Evolutionary conservation across 306 rosid genomes (phyloP).

Genomic region (Prunus persica): DNA sequence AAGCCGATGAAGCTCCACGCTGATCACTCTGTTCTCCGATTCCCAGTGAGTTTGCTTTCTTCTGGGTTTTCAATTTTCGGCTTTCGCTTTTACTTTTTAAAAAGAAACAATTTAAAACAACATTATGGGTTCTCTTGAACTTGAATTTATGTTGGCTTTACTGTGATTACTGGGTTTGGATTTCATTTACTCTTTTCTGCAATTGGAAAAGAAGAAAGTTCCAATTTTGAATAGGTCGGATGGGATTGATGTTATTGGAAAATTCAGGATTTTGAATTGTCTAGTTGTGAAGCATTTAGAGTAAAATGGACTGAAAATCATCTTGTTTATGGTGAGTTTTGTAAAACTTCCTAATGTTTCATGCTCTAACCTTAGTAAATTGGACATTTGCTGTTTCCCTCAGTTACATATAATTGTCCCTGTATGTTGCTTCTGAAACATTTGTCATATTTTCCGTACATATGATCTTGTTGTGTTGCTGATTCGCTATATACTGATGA

Average conservation of each 20-base stretch:
- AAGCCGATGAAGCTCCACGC: constrained; percentile 19
- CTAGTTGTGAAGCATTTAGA: not conserved
- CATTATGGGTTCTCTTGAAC: not conserved
- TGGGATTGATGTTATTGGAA: not conserved
- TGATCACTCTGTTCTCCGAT: constrained; percentile 11
- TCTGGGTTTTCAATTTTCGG: not conserved
- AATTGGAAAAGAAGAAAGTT: no score
- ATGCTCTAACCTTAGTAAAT: no score
- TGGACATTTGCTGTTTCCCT: no score
- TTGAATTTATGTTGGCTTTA: not conserved
- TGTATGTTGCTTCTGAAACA: not conserved
- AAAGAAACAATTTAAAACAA: no score
- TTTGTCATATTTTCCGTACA: not conserved
- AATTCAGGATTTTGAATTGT: not conserved
- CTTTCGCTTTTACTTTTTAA: not conserved
- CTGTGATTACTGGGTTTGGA: not conserved
- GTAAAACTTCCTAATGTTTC: no score
- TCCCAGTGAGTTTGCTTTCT: constrained; percentile 20
- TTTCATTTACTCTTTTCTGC: no score
- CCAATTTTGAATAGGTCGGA: not conserved
- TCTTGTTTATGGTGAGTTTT: no score
- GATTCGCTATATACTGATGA: not conserved
- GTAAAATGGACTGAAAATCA: not conserved
- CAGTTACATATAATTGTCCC: no score
- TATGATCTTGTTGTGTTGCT: not conserved